Evolutionary conservation across 805 yeast genomes (phyloP).

Genomic region (Saccharomycopsis synnaedendra): DNA sequence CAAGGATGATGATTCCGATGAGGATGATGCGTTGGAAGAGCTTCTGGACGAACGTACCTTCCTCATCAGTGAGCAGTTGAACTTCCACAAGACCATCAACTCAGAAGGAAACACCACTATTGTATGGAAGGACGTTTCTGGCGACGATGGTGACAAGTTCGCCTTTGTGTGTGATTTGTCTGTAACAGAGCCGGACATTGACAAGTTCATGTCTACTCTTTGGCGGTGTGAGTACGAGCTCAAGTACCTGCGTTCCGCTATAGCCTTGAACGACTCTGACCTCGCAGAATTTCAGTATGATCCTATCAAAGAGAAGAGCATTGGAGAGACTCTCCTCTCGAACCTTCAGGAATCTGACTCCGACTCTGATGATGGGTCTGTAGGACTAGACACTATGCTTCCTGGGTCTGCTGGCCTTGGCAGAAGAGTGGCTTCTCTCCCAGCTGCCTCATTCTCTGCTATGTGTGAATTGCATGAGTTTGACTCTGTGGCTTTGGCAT

Average conservation of each 20-base stretch:
- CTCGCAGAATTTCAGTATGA: slow-evolving; percentile 47
- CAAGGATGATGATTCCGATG: slow-evolving; percentile 35
- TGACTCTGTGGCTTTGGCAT: background rate
- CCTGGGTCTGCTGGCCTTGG: no score
- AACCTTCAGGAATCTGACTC: no score
- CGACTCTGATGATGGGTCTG: no score
- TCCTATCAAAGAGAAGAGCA: slow-evolving; percentile 15
- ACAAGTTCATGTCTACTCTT: slow-evolving; percentile 50
- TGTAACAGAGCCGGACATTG: slow-evolving; percentile 38
- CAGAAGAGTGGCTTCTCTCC: no score
- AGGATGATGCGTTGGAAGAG: slow-evolving; percentile 6
- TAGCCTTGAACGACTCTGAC: slow-evolving; percentile 32
- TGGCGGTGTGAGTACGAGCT: slow-evolving; percentile 67
- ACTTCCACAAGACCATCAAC: slow-evolving; percentile 40
- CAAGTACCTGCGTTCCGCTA: slow-evolving; percentile 48
- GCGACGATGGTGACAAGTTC: slow-evolving; percentile 78
- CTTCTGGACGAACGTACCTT: slow-evolving; percentile 58
- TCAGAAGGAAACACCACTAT: slow-evolving; percentile 46
- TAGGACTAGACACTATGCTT: no score
- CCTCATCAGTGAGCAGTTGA: slow-evolving; percentile 48
- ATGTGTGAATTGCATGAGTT: background rate
- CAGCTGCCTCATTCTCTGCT: no score
- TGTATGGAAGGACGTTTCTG: slow-evolving; percentile 72
- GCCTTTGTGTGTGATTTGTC: slow-evolving; percentile 65
- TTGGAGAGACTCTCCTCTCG: no score